Base-by-base conservation (phyloP, 768 basidiomycete species). In the Phylloporus scabripes region DNA sequence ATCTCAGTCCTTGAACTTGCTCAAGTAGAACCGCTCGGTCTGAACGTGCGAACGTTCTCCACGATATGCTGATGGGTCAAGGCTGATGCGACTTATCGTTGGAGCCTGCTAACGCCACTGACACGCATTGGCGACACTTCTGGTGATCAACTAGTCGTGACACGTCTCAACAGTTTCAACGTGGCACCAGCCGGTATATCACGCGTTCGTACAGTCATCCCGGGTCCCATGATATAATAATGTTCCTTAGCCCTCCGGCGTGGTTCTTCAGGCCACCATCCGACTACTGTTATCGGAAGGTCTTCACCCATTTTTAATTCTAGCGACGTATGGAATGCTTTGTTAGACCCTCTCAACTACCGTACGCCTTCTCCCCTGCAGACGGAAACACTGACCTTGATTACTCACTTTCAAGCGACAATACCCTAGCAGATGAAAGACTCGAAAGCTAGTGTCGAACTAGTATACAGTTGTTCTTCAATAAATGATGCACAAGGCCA, bases 391-490 rank as follows among this genome's bases (percentile, higher is more conserved):
- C n/a, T n/a, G n/a, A n/a, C n/a, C n/a, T n/a, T n/a, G n/a, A n/a
- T n/a, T n/a, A n/a, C n/a, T n/a, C n/a, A n/a, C n/a, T n/a, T n/a
- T n/a, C n/a, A 26, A 26, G 24, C 4, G 4, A 26, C 24, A 26
- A 26, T 26, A 26, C 24, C 7, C 24, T 26, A 26, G 7, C 7
- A 26, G 7, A 36, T 9, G 10, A 15, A 32, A 3, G 14, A n/a
- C 43, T 14, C 5, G 5, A 3, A 31, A 31, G 29, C 37, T 18
- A 18, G 26, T 33, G 31, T 28, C 45, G 45, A 57, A 52, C 42
- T 45, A 42, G n/a, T 42, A 34, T 56, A 56, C 54, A 55, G 18
- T 7, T 11, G 7, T 6, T 31, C 24, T 29, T 36, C 23, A 29
- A 46, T 40, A 36, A 24, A 28, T 5, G 34, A n/a, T 34, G 56